A percentile compares a stretch with the other conserved stretches of the same genome.
Conservation (phyloP, 208 protist species). For the Giardia muris region DNA sequence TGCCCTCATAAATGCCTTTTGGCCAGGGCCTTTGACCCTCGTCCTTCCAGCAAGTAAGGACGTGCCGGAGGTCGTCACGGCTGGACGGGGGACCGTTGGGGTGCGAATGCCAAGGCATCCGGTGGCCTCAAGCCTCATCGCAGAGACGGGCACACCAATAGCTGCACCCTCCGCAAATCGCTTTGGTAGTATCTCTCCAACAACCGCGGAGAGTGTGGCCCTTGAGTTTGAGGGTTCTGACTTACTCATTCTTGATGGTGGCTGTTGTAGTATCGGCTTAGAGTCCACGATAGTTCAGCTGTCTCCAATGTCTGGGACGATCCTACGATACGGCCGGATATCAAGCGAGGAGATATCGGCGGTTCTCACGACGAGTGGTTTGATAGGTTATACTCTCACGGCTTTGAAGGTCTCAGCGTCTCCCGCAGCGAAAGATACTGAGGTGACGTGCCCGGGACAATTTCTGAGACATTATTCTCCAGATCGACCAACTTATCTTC, state of each 20-base stretch:
- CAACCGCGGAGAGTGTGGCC: neutral
- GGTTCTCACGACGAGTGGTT: neutral
- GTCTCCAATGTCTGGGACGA: neutral
- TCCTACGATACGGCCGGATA: neutral
- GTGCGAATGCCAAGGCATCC: constrained; percentile 37
- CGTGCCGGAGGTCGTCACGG: constrained; percentile 39
- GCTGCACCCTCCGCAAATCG: constrained; percentile 44
- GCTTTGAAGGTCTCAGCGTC: neutral
- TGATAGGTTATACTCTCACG: neutral
- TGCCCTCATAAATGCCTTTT: constrained; percentile 19
- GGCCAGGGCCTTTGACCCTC: constrained; percentile 41
- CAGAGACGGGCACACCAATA: constrained; percentile 1
- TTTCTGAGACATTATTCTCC: neutral
- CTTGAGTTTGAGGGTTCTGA: constrained; percentile 19
- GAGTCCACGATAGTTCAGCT: constrained; percentile 32
- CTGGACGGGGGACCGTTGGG: constrained; percentile 32
- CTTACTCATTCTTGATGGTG: constrained; percentile 30
- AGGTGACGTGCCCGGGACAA: neutral
- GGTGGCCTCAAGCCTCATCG: constrained; percentile 29
- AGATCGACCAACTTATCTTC: too few relatives aligned
- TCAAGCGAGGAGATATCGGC: neutral
- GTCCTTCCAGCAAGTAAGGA: neutral
- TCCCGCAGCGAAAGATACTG: neutral
- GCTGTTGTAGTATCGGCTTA: constrained; percentile 29
- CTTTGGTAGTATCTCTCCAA: constrained; percentile 32